These are phyloP conservation scores for Pseudogymnoascus verrucosus DNA, from an alignment of 2,329 filamentous ascomycete genomes.

Conservation along the genomic window DNA sequence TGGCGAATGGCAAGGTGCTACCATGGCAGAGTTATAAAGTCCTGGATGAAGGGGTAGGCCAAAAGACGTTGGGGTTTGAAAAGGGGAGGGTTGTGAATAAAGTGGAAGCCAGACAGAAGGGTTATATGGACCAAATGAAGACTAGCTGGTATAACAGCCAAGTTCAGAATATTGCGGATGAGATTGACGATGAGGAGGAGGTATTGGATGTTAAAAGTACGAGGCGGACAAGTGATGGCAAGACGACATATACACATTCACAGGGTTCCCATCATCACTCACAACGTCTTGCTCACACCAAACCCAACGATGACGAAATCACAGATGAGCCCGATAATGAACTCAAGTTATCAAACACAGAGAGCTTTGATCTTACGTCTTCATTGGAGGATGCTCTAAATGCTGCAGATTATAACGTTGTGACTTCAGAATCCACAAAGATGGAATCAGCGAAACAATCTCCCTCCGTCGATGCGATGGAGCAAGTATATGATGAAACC, in stretches of 20 bases:
- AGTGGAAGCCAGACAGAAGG: constrained; percentile 47
- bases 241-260: neutral
- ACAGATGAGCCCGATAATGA: neutral
- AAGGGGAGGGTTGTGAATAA: constrained; percentile 61
- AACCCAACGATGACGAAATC: neutral
- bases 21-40: constrained; percentile 83
- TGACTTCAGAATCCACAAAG: neutral
- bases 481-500: constrained; percentile 7
- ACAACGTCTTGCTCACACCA: neutral
- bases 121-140: constrained; percentile 76
- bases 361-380: constrained; percentile 26
- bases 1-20: constrained; percentile 69
- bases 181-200: constrained; percentile 36
- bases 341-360: neutral
- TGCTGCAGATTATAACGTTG: constrained; percentile 9
- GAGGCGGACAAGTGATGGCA: constrained; percentile 9
- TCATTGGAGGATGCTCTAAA: constrained; percentile 28
- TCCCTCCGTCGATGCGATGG: neutral
- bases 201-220: neutral
- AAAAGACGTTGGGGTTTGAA: constrained; percentile 63
- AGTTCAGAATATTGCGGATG: constrained; percentile 40
- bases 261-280: neutral
- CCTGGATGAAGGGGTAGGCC: constrained; percentile 72
- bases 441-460: neutral
- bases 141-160: constrained; percentile 76